Base-by-base conservation (phyloP, 2,329 filamentous ascomycete genomes). In the Pleomassaria siparia region DNA sequence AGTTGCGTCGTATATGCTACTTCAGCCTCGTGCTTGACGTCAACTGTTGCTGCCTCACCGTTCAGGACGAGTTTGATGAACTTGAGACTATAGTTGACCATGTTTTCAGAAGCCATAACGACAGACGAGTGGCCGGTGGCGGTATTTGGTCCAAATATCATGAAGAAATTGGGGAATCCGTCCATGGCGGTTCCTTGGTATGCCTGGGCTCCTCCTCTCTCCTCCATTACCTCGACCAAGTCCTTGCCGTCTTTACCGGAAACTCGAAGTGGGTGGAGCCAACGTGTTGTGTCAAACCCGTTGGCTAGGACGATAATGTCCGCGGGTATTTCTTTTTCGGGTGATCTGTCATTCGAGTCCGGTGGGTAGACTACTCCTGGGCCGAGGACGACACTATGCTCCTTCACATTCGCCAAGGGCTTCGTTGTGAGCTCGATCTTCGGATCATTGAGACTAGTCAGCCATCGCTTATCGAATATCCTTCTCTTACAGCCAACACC, bases 11-110 rank as follows among this genome's bases (percentile, higher is more conserved):
- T 77, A 64, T 53, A 72, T 49, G 74, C 94, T 92, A 54, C 84
- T 81, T 59, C 80, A 74, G 47, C 95, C 78, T 70, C 96, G 95
- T 70, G 91, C 85, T 60, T 81, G 75, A 60, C 89, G 88, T 74
- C 96, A 87, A 78, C 91, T 94, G 66, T 94, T 86, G 66, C 94
- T 91, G 50, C 94, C 89, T 59, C 87, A 87, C 92, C 91, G 95
- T 76, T 96, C 89, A 51, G 91, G 15, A 84, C 71, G 2, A 79
- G 77, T 56, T 75, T 76, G 54, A 86, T 78, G 53, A 86, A 75
- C 0, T 80, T 80, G 9, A 87, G 60, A 0, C 78, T 76, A 60
- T 80, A 84, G 50, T 83, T 80, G 54, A 85, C 72, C 59, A 78
- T 78, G 60, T 85, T 86, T 55, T 87, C 84, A 3, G 74, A 73